Evolutionary conservation across 495 filamentous ascomycete species (phyloP), one percentile per base, ranked within the genome.

Genomic region (Symbiotaphrina buchneri): DNA sequence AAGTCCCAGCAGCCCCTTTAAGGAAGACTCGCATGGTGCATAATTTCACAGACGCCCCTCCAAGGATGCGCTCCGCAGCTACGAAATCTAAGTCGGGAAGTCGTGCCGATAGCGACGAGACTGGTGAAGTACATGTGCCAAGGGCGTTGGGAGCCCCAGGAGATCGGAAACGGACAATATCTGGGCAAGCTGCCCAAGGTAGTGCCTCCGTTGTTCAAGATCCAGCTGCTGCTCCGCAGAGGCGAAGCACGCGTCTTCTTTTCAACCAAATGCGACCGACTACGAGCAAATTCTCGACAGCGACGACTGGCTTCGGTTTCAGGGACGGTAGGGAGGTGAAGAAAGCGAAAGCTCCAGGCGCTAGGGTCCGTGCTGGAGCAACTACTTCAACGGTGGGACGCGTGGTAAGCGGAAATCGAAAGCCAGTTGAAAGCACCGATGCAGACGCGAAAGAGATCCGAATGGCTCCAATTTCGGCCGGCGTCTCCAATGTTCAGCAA

Each of bases 381-480:
- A 48, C 64, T 33, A 55, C 59, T 7, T 62, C 74, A 3, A 76
- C 61, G 32, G 71, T 85, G 15, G 76, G 78, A 11, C 65, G 83
- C 34, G 76, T 82, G 30, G 79, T 92, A 20, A 93, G 83, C 41
- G 83, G 83, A 15, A 90, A 84, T 41, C 58, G 75, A 26, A 79
- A 78, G 44, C 67, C 66, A 1, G 39, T 71, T 13, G 65, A 66
- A 17, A 74, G 61, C 18, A 68, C 71, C 52, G 78, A 83, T 35
- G 41, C 66, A 29, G 72, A 80, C 39, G 58, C 44, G 43, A 78
- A 63, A 42, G 65, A 65, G 44, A 33, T 29, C 43, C 7, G 28
- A 39, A 13, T 44, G 18, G 34, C 35, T 3, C 38, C 46, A 18
- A 43, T 45, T n/a, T 43, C 41, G 41, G 41, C 41, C 46, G 13